These are phyloP conservation scores for Hydnomerulius pinastri DNA, from an alignment of 768 basidiomycete genomes.

Conservation along the genomic window DNA sequence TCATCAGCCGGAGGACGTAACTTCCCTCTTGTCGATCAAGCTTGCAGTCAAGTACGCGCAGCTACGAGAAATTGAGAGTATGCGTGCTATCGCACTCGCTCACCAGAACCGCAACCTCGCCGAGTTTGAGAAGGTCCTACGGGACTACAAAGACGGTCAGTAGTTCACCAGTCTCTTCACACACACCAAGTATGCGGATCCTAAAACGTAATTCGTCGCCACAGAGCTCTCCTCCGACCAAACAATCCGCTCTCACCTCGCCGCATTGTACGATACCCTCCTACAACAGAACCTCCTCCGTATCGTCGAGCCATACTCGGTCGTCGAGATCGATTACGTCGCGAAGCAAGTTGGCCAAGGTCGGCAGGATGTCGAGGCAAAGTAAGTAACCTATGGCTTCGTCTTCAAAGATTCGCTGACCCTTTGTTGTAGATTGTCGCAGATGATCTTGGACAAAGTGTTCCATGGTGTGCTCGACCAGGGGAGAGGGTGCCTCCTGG, in stretches of 20 bases:
- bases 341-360: slow-evolving; percentile 87
- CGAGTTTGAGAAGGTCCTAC: slow-evolving; percentile 85
- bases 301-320: slow-evolving; percentile 94
- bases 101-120: slow-evolving; percentile 88
- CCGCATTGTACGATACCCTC: slow-evolving; percentile 92
- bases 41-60: slow-evolving; percentile 87
- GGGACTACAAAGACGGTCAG: slow-evolving; percentile 81
- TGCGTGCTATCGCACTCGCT: slow-evolving; percentile 94
- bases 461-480: slow-evolving; percentile 97
- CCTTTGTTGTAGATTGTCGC: slow-evolving; percentile 64
- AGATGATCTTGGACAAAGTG: slow-evolving; percentile 98
- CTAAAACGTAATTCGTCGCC: neutral
- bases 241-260: slow-evolving; percentile 92
- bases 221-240: slow-evolving; percentile 93
- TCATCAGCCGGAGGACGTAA: slow-evolving; percentile 88
- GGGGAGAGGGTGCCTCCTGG: slow-evolving; percentile 84
- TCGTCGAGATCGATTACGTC: slow-evolving; percentile 89
- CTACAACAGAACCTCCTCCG: slow-evolving; percentile 94
- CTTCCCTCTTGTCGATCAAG: slow-evolving; percentile 82
- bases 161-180: neutral
- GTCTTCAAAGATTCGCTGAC: slow-evolving; percentile 6
- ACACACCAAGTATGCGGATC: neutral
- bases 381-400: slow-evolving; percentile 50
- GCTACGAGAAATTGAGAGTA: slow-evolving; percentile 87
- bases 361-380: slow-evolving; percentile 85